These are phyloP conservation scores for Rhazya stricta DNA, from an alignment of 257 asterid genomes.

Conservation along the genomic window DNA sequence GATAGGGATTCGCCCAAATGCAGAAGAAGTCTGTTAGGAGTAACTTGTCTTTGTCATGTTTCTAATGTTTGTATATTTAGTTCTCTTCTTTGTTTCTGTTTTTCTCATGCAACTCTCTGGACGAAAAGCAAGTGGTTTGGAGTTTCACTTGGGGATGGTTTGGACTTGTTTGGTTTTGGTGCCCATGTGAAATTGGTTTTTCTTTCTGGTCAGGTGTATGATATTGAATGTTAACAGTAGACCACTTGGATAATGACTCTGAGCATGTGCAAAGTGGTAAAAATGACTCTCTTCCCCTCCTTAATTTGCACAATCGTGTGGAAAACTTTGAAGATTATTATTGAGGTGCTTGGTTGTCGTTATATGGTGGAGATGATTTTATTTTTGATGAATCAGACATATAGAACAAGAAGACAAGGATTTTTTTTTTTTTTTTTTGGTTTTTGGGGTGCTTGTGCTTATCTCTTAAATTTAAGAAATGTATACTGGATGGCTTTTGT, in stretches of 20 bases:
- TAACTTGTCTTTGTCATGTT: not conserved
- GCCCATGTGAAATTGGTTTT: not conserved
- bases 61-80: too few species aligned
- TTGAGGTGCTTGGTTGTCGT: not conserved
- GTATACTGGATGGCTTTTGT: not conserved
- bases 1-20: not conserved
- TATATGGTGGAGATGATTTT: not conserved
- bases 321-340: not conserved
- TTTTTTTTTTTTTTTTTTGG: too few species aligned
- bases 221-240: not conserved
- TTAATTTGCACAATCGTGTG: not conserved
- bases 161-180: not conserved
- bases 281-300: not conserved
- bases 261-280: not conserved
- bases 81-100: not conserved
- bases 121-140: not conserved
- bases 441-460: not conserved
- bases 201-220: not conserved
- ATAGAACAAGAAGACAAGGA: not conserved
- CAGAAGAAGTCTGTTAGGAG: not conserved
- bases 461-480: not conserved
- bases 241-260: conserved; percentile 2
- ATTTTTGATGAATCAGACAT: not conserved
- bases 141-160: not conserved
- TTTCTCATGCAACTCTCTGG: not conserved